phyloP scores from a whole-genome alignment of 768 basidiomycete species.

The Suillus clintonianus region DNA sequence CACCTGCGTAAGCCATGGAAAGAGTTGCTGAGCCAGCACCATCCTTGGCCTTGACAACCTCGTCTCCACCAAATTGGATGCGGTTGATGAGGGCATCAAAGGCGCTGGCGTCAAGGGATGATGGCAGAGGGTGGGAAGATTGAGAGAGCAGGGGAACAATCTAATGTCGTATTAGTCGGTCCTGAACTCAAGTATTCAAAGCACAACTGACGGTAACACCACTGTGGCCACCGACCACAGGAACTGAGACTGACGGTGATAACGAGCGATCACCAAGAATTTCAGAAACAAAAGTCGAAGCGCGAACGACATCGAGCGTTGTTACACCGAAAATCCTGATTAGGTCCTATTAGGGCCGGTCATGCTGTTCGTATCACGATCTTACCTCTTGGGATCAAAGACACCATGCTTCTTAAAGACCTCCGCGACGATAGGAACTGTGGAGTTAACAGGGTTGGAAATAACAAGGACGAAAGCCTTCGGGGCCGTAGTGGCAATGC shows the following conservation, averaged over 20 bases:
- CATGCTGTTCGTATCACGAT: background rate
- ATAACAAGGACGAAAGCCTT: constrained; percentile 95
- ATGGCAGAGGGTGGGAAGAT: constrained; percentile 75
- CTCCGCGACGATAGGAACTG: constrained; percentile 95
- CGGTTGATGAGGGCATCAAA: constrained; percentile 72
- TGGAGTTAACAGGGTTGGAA: constrained; percentile 99
- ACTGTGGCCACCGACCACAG: constrained; percentile 94
- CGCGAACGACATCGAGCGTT: constrained; percentile 95
- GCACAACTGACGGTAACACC: constrained; percentile 72
- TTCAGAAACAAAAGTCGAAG: constrained; percentile 94
- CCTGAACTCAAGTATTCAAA: background rate
- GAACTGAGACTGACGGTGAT: constrained; percentile 67
- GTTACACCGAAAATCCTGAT: constrained; percentile 94
- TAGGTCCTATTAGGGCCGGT: constrained; percentile 3
- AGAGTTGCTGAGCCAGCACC: constrained; percentile 91
- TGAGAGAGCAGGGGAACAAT: constrained; percentile 95
- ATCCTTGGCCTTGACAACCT: constrained; percentile 98
- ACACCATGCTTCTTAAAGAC: constrained; percentile 91
- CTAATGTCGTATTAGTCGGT: constrained; percentile 36
- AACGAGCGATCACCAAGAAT: constrained; percentile 64
- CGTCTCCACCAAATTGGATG: constrained; percentile 95
- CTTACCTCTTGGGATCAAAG: constrained; percentile 88
- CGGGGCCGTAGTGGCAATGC: constrained; percentile 79
- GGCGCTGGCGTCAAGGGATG: constrained; percentile 45
- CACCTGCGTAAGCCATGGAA: constrained; percentile 95